Base-by-base conservation (phyloP, 2,329 filamentous ascomycete genomes). In the Gyromitra esculenta region DNA sequence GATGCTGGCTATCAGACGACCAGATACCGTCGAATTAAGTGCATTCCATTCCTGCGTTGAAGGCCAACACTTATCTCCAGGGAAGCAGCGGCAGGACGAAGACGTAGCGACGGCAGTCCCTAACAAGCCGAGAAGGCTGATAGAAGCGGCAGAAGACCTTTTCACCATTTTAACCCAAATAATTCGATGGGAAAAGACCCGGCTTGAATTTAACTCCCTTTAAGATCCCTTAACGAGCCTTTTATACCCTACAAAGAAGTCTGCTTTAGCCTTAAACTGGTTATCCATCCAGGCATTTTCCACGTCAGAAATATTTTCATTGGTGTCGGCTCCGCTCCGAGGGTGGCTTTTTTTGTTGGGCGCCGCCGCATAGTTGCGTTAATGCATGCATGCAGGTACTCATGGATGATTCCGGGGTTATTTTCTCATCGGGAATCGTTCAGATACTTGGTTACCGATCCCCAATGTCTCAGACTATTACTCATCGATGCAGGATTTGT, bases 31-130 rank as follows among this genome's bases (percentile, higher is more conserved):
- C 13, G 81, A 69, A 79, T 90, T 89, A 66, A 91, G 85, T 0
- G 80, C 70, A 5, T 82, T 79, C 88, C 89, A 91, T 4, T 82
- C 81, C 0, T 79, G 59, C 0, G 78, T 25, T 0, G 82, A 82
- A 0, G 89, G 89, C 88, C 89, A 91, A 80, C 84, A 85, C 0
- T 77, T n/a, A 72, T 89, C 87, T 15, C 85, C 85, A 0, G 88
- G 88, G 50, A 86, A 84, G 81, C 85, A 87, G 18, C 84, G 84
- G 81, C 87, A 88, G 5, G 75, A 54, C 52, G 13, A 48, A 9
- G 4, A 15, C 11, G 75, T 37, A n/a, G 70, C 21, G 45, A 35
- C 13, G 5, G 8, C 57, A 60, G 35, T 31, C 21, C 25, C 45
- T 18, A 52, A 50, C 39, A 71, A 21, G 43, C 25, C 35, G 41